These are phyloP conservation scores for Ilex asprella DNA, from an alignment of 257 asterid genomes.

Conservation along the genomic window DNA sequence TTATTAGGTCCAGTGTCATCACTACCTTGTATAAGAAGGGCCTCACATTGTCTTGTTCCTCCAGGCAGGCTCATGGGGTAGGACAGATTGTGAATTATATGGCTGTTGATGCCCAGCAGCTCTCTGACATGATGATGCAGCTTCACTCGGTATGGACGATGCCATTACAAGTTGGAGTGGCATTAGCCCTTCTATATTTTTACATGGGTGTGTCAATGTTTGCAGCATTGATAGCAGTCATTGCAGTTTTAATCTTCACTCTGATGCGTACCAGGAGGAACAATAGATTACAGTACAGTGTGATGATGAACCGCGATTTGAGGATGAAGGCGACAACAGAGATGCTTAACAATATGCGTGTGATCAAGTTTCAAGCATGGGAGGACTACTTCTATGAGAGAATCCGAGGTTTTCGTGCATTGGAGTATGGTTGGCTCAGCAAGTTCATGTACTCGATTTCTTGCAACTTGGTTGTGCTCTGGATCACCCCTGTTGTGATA, in stretches of 20 bases:
- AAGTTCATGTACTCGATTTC: conserved; percentile 38
- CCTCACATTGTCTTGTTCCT: conserved; percentile 40
- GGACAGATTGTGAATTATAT: conserved; percentile 76
- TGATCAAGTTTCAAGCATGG: conserved; percentile 79
- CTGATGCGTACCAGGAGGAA: conserved; percentile 19
- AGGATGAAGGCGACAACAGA: conserved; percentile 66
- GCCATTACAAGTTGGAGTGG: conserved; percentile 58
- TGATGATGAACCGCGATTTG: conserved; percentile 45
- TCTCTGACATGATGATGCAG: conserved; percentile 51
- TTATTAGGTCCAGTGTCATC: conserved; percentile 43
- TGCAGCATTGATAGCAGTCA: conserved; percentile 32
- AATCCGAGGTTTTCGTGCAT: conserved; percentile 31
- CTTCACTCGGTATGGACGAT: conserved; percentile 55
- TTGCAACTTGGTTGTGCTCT: conserved; percentile 33
- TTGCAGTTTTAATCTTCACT: conserved; percentile 24
- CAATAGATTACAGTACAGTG: conserved; percentile 37
- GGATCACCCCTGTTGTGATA: conserved; percentile 42
- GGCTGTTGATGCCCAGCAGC: conserved; percentile 70
- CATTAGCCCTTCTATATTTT: conserved; percentile 35
- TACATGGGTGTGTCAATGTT: conserved; percentile 42
- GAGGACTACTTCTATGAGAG: conserved; percentile 51
- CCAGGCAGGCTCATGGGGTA: conserved; percentile 67
- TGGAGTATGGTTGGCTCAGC: conserved; percentile 48
- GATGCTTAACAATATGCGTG: conserved; percentile 52
- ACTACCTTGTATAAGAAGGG: conserved; percentile 56